Evolutionary conservation across 441 rosid species (phyloP).

Genomic region (Sinapis alba): DNA sequence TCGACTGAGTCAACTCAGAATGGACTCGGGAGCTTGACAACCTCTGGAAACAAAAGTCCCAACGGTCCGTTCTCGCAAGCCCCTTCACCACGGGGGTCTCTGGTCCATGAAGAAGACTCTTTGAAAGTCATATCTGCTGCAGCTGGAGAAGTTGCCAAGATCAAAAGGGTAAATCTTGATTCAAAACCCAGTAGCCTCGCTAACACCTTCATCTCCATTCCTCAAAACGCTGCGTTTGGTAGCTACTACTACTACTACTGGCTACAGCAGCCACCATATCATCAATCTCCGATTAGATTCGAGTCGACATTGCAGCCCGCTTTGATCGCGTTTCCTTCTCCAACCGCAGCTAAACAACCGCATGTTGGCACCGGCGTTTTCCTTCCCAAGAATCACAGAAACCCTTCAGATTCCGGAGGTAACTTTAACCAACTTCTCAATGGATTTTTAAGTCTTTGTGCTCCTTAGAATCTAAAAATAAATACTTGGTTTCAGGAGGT

Average conservation of each 20-base stretch:
- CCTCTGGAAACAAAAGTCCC: conserved; percentile 47
- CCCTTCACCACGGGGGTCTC: conserved; percentile 70
- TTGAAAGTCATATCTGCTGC: conserved; percentile 73
- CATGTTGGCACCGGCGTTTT: conserved; percentile 88
- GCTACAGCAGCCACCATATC: conserved; percentile 40
- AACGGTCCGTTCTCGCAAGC: conserved; percentile 51
- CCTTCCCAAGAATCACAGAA: conserved; percentile 61
- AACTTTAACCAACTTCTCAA: neutral
- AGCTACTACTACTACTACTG: conserved; percentile 37
- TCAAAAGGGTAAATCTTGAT: conserved; percentile 47
- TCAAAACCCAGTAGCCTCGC: conserved; percentile 24
- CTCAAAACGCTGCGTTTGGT: conserved; percentile 37
- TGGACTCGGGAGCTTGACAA: conserved; percentile 42
- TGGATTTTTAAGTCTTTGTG: neutral
- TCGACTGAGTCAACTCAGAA: conserved; percentile 74
- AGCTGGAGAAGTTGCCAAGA: conserved; percentile 69
- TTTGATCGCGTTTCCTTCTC: conserved; percentile 25
- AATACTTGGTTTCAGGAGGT: conserved; percentile 37
- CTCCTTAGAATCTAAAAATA: neutral
- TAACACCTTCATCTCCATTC: conserved; percentile 26
- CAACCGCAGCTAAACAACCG: conserved; percentile 44
- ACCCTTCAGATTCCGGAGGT: conserved; percentile 57
- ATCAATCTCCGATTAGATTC: neutral
- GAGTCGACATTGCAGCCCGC: conserved; percentile 25
- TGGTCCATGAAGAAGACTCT: conserved; percentile 48